Base-by-base conservation (phyloP, 2,329 filamentous ascomycete genomes). In the Diplocarpon mali region DNA sequence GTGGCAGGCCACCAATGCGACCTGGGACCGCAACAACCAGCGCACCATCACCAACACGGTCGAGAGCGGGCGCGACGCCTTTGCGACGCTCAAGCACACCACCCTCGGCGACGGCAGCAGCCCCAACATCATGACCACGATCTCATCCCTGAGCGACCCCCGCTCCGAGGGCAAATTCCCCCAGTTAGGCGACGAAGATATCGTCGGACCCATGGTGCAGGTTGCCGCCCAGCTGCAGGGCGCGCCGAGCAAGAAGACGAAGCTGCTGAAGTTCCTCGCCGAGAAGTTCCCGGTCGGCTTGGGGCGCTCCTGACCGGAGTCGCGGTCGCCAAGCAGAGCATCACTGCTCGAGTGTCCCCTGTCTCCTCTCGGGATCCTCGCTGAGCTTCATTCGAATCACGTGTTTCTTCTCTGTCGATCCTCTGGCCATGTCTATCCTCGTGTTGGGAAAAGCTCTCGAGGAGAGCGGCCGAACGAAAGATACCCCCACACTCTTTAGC, bases 131-230 rank as follows among this genome's bases (percentile, higher is more conserved):
- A 70, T 81, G 35, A 76, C 75, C 47, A 76, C 76, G 45, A 77
- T 88, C 52, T 83, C 83, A 0, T 72, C 75, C 20, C 75, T 89
- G 54, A 70, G 81, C 50, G 79, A 85, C 60, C 71, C 81, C 45
- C 64, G 72, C 63, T 67, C 70, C 59, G 73, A 83, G 50, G 83
- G 84, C 59, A 95, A 95, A 64, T 95, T 95, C 58, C 88, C 88
- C 17, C 79, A 82, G 55, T 76, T 90, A 28, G 88, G 88, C 42
- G 88, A 95, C 57, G 83, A 89, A 56, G 89, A 94, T 63, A 93
- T 95, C 60, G 87, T 95, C 36, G 89, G 89, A 1, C 89, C 89
- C 6, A 95, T 95, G 89, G 60, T 60, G 2, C 55, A 61, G 49
- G 57, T 55, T 30, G 55, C 60, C 13, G 50, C 57, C 5, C 56